Base-by-base conservation (phyloP, 441 rosid species). In the Brassica hybrid region DNA sequence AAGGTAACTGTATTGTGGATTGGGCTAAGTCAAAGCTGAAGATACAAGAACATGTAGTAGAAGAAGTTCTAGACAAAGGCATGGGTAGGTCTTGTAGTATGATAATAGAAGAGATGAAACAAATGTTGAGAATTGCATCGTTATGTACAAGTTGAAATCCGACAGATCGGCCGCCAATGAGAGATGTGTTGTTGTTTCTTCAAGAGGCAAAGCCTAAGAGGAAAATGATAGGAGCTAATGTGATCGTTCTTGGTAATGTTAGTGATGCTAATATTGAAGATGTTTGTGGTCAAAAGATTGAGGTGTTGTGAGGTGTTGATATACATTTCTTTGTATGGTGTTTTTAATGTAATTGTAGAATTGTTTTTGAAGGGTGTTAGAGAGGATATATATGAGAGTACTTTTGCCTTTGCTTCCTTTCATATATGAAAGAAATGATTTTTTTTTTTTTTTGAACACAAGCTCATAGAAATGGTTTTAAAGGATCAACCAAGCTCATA, bases 201-300 rank as follows among this genome's bases (percentile, higher is more conserved):
- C 96, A 93, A 76, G 97, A 85, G 84, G 94, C 96, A 3, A 88
- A 89, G 83, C 99, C 98, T 1, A 85, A 89, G 81, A 81, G 99
- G 85, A 93, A 93, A 75, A 72, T 83, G 34, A 75, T 81, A 0
- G 89, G 79, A 17, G 80, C 75, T 69, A 27, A 72, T 14, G 65
- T 81, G 8, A 23, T 71, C 0, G 65, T 70, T 21, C 11, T 67
- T 12, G 77, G 65, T 10, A 50, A 57, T 56, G 81, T 64, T 52
- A 68, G 74, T 10, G 76, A 76, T 12, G 84, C 70, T n/a, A 73
- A 50, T 60, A 78, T 71, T 16, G 85, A 77, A 64, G 76, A 67
- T 67, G 80, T 66, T 73, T 69, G 80, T 12, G 61, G 56, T 52
- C 88, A 85, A 61, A 93, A 89, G 88, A 76, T 87, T 65, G 79